Evolutionary conservation across 176 grass and related monocot genomes (phyloP).

Genomic region (Pontederia crassipes): DNA sequence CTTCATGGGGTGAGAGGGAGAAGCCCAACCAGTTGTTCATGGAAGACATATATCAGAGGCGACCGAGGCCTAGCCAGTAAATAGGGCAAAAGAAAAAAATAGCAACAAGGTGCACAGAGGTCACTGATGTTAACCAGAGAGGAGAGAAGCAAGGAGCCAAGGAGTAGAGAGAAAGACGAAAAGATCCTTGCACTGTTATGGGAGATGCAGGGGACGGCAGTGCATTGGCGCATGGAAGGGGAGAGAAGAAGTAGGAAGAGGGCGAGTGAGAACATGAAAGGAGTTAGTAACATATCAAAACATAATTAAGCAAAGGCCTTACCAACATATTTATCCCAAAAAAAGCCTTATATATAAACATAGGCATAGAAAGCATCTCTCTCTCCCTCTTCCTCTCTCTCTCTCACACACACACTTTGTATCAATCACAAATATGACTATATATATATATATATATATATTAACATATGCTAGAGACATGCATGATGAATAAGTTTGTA

Average conservation of each 20-base stretch:
- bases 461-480: too few relatives aligned
- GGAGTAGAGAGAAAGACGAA: neutral
- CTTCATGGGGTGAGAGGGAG: conserved; percentile 2
- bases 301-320: too few relatives aligned
- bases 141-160: conserved; percentile 1
- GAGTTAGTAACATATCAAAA: too few relatives aligned
- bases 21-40: conserved; percentile 61
- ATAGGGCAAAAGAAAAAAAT: conserved; percentile 13
- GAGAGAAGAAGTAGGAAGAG: conserved; percentile 28
- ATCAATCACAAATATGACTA: neutral
- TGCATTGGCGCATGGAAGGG: conserved; percentile 33
- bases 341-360: too few relatives aligned
- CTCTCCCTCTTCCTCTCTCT: too few relatives aligned
- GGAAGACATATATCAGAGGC: conserved; percentile 27
- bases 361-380: too few relatives aligned
- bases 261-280: neutral
- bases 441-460: too few relatives aligned
- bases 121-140: conserved; percentile 8
- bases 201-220: conserved; percentile 2
- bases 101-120: conserved; percentile 11
- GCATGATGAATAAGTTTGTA: too few relatives aligned
- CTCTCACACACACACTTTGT: neutral
- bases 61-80: neutral
- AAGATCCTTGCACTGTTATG: neutral
- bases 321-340: too few relatives aligned